phyloP scores from a whole-genome alignment of 352 stramenopile species.

The Phytophthora citricola region DNA sequence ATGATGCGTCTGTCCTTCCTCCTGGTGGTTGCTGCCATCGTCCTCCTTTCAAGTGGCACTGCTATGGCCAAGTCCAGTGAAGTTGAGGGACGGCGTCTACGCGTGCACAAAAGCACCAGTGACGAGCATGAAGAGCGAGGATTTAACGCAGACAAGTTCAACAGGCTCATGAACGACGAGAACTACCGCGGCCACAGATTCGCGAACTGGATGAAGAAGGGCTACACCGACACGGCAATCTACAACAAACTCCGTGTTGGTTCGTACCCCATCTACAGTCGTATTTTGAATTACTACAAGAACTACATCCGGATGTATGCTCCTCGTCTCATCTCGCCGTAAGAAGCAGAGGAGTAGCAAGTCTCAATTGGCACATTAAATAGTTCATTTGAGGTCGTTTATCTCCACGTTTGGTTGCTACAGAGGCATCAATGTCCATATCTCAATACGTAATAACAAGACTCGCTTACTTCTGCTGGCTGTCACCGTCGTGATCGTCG shows the following conservation, averaged over 20 bases:
- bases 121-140: background rate
- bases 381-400: no score
- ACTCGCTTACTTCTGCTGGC: slow-evolving; percentile 13
- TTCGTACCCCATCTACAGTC: background rate
- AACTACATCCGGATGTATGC: background rate
- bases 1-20: background rate
- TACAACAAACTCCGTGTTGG: background rate
- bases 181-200: background rate
- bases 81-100: background rate
- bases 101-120: background rate
- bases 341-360: background rate
- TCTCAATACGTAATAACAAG: background rate
- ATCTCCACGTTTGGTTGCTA: background rate
- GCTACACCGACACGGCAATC: background rate
- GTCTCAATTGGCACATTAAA: no score
- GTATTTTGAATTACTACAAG: slow-evolving; percentile 1
- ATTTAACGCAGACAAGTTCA: background rate
- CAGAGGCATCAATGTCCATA: background rate
- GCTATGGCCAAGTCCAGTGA: background rate
- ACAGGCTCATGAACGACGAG: background rate
- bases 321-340: background rate
- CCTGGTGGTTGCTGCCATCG: background rate
- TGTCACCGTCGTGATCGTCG: slow-evolving; percentile 28
- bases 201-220: background rate
- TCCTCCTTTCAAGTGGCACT: background rate